These are phyloP conservation scores for Tolypocladium ovalisporum DNA, from an alignment of 2,329 filamentous ascomycete genomes.

Conservation along the genomic window DNA sequence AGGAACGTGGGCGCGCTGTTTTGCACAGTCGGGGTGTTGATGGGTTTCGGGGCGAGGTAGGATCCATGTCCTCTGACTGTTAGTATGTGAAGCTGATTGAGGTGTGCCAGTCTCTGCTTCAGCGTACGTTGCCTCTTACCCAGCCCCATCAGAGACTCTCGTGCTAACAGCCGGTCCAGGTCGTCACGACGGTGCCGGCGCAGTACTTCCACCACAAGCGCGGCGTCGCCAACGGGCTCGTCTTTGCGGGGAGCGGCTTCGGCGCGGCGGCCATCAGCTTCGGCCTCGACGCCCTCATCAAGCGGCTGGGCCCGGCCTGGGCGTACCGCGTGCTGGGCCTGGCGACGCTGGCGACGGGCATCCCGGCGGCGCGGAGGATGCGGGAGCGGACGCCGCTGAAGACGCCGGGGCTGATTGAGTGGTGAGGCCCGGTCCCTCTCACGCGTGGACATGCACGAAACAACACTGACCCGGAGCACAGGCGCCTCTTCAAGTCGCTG, in stretches of 20 bases:
- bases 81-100: not conserved
- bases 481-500: conserved; percentile 39
- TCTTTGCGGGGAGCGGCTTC: not conserved
- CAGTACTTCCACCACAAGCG: not conserved
- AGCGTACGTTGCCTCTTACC: too few relatives aligned
- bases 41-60: not conserved
- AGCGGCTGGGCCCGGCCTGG: not conserved
- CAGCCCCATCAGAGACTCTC: too few relatives aligned
- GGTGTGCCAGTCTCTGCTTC: not conserved
- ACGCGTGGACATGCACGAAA: not conserved
- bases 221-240: not conserved
- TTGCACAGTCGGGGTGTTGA: not conserved
- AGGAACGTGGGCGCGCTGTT: not conserved
- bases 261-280: not conserved
- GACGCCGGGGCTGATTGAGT: not conserved
- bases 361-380: not conserved
- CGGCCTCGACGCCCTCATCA: not conserved
- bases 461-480: conserved; percentile 6
- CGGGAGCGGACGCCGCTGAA: not conserved
- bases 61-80: too few relatives aligned
- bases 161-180: not conserved
- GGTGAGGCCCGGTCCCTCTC: not conserved
- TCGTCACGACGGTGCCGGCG: not conserved
- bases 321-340: not conserved
- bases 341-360: not conserved